Evolutionary conservation across 2,329 filamentous ascomycete species (phyloP).

Genomic region (Sporothrix protearum): DNA sequence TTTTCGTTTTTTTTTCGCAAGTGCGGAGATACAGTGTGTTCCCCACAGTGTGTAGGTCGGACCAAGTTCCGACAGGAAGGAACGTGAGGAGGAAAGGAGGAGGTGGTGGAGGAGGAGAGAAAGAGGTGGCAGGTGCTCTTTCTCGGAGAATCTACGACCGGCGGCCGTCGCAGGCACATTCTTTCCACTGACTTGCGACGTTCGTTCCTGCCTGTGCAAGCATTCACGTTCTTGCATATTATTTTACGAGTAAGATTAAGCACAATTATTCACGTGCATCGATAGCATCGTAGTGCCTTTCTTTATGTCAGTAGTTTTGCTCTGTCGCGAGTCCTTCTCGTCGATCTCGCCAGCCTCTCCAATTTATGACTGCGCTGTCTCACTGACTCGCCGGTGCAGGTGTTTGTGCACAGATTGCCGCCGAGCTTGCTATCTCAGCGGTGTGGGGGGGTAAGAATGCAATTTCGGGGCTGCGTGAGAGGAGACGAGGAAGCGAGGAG

Average conservation of each 20-base stretch:
- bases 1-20: neutral
- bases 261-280: neutral
- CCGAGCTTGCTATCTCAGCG: neutral
- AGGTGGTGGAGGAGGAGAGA: neutral
- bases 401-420: neutral
- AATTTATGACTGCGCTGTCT: neutral
- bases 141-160: constrained; percentile 3
- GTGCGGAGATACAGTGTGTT: constrained; percentile 21
- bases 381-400: neutral
- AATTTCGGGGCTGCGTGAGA: neutral
- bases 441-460: neutral
- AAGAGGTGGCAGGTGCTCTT: neutral
- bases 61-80: constrained; percentile 8
- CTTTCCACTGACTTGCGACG: neutral
- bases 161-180: neutral
- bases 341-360: constrained; percentile 1
- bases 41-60: constrained; percentile 13
- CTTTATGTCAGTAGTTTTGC: neutral
- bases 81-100: constrained; percentile 1
- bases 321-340: neutral
- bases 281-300: neutral
- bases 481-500: neutral
- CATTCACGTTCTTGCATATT: neutral
- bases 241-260: neutral
- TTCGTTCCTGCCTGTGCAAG: neutral